Percentiles rank a stretch among this genome's conserved stretches.
phyloP scores from a whole-genome alignment of 2,329 filamentous ascomycete genomes.

The Fusarium miscanthi region DNA sequence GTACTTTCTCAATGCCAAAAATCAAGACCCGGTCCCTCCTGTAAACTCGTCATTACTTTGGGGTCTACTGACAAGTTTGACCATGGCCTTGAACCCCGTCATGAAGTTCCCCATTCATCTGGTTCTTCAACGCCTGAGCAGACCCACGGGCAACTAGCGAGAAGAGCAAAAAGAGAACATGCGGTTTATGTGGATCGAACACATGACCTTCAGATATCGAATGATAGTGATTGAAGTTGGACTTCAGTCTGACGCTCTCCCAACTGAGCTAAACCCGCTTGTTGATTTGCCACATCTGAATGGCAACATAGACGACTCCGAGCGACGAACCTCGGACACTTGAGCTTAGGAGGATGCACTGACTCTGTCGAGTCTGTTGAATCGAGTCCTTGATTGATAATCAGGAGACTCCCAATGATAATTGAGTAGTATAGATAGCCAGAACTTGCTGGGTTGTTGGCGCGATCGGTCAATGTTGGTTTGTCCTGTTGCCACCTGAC shows the following conservation, averaged over 20 bases:
- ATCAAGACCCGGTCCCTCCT: accelerated
- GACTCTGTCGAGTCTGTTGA: too few species aligned
- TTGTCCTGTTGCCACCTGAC: not conserved
- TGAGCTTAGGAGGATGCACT: not conserved
- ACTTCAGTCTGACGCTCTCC: slow-evolving; percentile 18
- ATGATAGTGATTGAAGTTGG: slow-evolving; percentile 3
- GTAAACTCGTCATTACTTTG: not conserved
- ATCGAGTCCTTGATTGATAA: not conserved
- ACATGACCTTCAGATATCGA: slow-evolving; percentile 16
- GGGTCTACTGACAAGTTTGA: not conserved
- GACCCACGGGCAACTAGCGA: not conserved
- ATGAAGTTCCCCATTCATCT: not conserved
- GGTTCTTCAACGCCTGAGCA: not conserved
- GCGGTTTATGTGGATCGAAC: slow-evolving; percentile 19
- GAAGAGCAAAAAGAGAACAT: not conserved
- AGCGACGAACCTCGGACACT: not conserved
- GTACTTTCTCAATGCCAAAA: not conserved
- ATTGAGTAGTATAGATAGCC: not conserved
- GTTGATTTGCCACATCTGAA: not conserved
- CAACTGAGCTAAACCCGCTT: slow-evolving; percentile 17
- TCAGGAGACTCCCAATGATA: accelerated
- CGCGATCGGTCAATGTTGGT: not conserved
- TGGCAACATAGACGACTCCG: not conserved
- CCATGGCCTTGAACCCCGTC: not conserved
- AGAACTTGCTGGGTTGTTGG: not conserved